Evolutionary conservation across 164 flowering plant species (phyloP), one percentile per base, ranked within the genome.

Genomic region (Piper longum): DNA sequence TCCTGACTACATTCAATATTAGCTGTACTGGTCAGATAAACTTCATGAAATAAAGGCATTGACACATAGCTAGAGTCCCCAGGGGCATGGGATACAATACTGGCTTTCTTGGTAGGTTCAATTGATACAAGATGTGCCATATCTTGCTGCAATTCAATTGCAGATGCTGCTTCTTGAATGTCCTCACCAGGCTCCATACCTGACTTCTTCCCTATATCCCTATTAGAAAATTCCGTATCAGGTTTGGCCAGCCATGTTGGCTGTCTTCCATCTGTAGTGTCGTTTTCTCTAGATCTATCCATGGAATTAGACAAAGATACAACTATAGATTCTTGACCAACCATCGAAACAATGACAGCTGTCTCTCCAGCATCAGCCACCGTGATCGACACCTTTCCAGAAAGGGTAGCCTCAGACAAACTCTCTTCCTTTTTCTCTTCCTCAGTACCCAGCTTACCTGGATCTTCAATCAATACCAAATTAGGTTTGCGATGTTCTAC

Each of bases 301-400:
- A 62, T 36, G 62, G 61, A n/a, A 52, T 72, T 70, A 57, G 69
- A 68, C 57, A 44, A 65, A 61, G 74, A 78, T 65, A 69, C 69
- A 62, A 39, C 59, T 69, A 36, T 42, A 56, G 80, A 72, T 64
- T 74, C 69, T 64, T 63, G 81, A 59, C 70, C 83, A 73, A 88
- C 77, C 77, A 84, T 66, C 66, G 99, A 93, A 61, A 93, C 81
- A 66, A 93, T 96, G 61, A 90, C 67, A 74, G 92, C 97, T 36
- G 97, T 93, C 76, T 93, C 99, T 54, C 99, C 99, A 60, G 76
- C 76, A 80, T 87, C 99, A 67, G 96, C 95, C 74, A 88, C 81
- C 71, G 89, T 77, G 62, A 93, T 80, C 44, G 83, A 79, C 40
- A 93, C 67, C 66, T 85, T 87, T 59, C 92, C 76, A 61, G 83